Conservation (phyloP, 495 filamentous ascomycete species). For the Parathielavia hyrcaniae region DNA sequence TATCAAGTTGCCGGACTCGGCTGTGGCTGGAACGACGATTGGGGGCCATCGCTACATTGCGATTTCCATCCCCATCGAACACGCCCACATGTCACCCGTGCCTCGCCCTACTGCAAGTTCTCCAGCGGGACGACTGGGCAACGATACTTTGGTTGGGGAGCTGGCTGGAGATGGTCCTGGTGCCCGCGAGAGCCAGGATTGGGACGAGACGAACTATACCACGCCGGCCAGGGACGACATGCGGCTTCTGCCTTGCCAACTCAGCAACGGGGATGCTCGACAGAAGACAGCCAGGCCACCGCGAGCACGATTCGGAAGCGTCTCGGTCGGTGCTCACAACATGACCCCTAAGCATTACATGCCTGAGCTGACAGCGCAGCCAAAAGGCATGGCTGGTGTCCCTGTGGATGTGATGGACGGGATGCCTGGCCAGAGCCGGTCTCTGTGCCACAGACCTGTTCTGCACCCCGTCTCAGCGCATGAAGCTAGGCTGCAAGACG, state of each 20-base stretch:
- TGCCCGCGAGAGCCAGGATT: background rate
- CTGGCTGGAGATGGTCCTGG: background rate
- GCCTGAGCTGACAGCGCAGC: slow-evolving; percentile 18
- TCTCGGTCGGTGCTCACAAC: slow-evolving; percentile 18
- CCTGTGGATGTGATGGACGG: background rate
- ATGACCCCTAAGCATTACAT: slow-evolving; percentile 1
- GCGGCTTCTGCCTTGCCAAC: background rate
- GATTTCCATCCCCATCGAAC: slow-evolving; percentile 45
- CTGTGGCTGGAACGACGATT: slow-evolving; percentile 38
- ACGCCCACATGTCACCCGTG: slow-evolving; percentile 20
- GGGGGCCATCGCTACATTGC: slow-evolving; percentile 45
- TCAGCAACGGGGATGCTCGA: background rate
- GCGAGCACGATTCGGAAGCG: background rate
- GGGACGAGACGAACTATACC: background rate
- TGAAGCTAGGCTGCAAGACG: background rate
- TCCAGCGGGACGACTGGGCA: background rate
- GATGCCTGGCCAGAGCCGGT: background rate
- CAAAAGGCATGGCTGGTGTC: slow-evolving; percentile 10
- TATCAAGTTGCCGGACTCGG: slow-evolving; percentile 42
- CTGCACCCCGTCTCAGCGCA: background rate
- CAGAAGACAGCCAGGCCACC: background rate
- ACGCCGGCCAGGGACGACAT: background rate
- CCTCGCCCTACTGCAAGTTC: background rate
- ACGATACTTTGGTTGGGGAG: background rate
- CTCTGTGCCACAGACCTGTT: background rate